phyloP scores from a whole-genome alignment of 139 green algal genomes.

The Chara braunii region DNA sequence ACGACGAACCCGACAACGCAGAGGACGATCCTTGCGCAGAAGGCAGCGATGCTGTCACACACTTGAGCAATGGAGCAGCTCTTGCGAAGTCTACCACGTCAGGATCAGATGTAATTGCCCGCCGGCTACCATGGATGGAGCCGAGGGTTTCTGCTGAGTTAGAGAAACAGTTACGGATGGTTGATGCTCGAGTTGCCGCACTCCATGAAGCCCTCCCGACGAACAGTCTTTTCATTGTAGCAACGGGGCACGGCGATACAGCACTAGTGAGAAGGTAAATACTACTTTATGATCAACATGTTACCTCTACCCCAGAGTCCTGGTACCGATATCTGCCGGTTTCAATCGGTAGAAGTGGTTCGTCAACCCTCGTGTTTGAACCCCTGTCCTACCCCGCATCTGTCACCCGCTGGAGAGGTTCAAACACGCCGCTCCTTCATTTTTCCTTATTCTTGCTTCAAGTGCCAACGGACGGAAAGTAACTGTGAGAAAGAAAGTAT shows the following conservation, averaged over 20 bases:
- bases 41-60: not conserved
- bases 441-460: no score
- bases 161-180: slow-evolving; percentile 3
- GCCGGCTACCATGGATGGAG: not conserved
- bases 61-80: not conserved
- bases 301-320: no score
- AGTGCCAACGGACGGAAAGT: no score
- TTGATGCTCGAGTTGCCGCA: slow-evolving; percentile 11
- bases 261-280: slow-evolving; percentile 17
- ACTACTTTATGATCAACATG: no score
- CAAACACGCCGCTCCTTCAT: no score
- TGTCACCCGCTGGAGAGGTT: no score
- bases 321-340: no score
- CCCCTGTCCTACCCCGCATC: no score
- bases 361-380: no score
- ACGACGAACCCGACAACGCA: not conserved
- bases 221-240: slow-evolving; percentile 34
- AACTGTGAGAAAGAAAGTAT: no score
- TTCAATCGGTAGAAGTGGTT: no score
- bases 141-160: slow-evolving; percentile 1
- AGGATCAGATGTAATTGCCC: not conserved
- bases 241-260: slow-evolving; percentile 33
- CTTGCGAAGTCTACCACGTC: not conserved
- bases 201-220: slow-evolving; percentile 27
- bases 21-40: not conserved